These are phyloP conservation scores for Naganishia vishniacii DNA, from an alignment of 768 basidiomycete genomes.

Conservation along the genomic window DNA sequence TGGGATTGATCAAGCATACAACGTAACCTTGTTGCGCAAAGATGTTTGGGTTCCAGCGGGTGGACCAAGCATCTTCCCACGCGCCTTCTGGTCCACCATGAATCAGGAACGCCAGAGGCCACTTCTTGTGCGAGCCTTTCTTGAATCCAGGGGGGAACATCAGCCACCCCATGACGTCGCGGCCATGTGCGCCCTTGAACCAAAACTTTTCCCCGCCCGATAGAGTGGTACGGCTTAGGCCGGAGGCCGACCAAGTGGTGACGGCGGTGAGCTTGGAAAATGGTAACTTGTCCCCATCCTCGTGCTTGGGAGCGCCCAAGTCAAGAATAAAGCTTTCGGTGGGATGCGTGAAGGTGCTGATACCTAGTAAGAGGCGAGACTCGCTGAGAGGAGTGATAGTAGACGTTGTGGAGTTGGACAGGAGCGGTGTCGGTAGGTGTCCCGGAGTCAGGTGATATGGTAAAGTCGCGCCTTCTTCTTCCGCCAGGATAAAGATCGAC, in stretches of 20 bases:
- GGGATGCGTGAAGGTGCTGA: slow-evolving; percentile 69
- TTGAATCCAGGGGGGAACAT: slow-evolving; percentile 74
- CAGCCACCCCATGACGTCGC: slow-evolving; percentile 76
- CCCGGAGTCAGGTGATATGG: slow-evolving; percentile 41
- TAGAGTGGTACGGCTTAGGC: slow-evolving; percentile 56
- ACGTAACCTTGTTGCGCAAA: slow-evolving; percentile 61
- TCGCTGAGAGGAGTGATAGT: slow-evolving; percentile 58
- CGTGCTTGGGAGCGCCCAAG: slow-evolving; percentile 43
- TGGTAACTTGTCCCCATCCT: slow-evolving; percentile 42
- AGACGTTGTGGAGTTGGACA: slow-evolving; percentile 34
- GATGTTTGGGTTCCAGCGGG: slow-evolving; percentile 76
- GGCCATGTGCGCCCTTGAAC: slow-evolving; percentile 76
- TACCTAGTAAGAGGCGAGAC: slow-evolving; percentile 64
- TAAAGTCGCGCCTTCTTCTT: slow-evolving; percentile 64
- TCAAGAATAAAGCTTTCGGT: slow-evolving; percentile 69
- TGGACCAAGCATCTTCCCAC: slow-evolving; percentile 89
- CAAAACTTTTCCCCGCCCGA: slow-evolving; percentile 71
- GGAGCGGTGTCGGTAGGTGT: slow-evolving; percentile 37
- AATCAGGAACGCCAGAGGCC: slow-evolving; percentile 72
- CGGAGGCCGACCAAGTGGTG: slow-evolving; percentile 60
- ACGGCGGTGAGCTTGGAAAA: slow-evolving; percentile 53
- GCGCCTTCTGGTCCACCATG: slow-evolving; percentile 66
- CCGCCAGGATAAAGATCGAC: slow-evolving; percentile 67
- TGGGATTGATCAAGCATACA: slow-evolving; percentile 80
- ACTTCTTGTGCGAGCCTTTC: slow-evolving; percentile 56